A percentile compares a stretch with the other conserved stretches of the same genome.
phyloP scores from a whole-genome alignment of 768 basidiomycete genomes.

The Punctularia strigosozonata region DNA sequence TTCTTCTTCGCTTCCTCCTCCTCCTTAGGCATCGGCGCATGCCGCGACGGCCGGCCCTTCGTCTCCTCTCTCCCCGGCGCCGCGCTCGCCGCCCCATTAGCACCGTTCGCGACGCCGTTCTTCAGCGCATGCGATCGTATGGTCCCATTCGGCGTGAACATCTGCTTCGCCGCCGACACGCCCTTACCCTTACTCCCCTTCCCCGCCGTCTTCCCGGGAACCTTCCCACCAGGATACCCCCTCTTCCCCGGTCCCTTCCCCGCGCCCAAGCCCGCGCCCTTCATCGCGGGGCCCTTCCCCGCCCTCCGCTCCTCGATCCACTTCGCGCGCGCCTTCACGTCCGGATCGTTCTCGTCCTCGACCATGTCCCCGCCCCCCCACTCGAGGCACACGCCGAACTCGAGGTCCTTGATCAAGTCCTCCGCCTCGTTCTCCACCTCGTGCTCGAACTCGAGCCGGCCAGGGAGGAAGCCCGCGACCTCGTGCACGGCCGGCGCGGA shows the following conservation, averaged over 20 bases:
- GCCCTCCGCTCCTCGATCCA: conserved; percentile 27
- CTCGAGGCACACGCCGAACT: conserved; percentile 81
- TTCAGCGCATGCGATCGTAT: too few species aligned
- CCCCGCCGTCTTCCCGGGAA: conserved; percentile 22
- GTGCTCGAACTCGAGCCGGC: conserved; percentile 96
- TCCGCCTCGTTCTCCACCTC: conserved; percentile 97
- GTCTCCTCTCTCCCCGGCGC: too few species aligned
- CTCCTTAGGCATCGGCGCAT: not conserved
- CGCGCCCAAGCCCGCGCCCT: conserved; percentile 6
- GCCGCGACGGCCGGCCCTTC: too few species aligned
- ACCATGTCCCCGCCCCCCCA: conserved; percentile 77
- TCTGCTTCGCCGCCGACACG: too few species aligned
- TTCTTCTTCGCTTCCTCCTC: conserved; percentile 22
- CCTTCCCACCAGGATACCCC: conserved; percentile 19
- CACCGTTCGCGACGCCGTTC: too few species aligned
- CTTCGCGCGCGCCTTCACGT: conserved; percentile 42
- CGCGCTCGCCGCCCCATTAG: conserved; percentile 8
- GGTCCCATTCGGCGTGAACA: too few species aligned
- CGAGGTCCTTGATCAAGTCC: conserved; percentile 87
- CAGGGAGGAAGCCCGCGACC: conserved; percentile 85
- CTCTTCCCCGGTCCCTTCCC: conserved; percentile 20
- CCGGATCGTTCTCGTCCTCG: conserved; percentile 69
- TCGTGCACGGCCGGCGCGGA: conserved; percentile 91
- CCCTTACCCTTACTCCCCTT: conserved; percentile 3
- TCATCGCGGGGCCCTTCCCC: conserved; percentile 9